These are phyloP conservation scores for Thelonectria rubi DNA, from an alignment of 2,329 filamentous ascomycete species.

Conservation along the genomic window DNA sequence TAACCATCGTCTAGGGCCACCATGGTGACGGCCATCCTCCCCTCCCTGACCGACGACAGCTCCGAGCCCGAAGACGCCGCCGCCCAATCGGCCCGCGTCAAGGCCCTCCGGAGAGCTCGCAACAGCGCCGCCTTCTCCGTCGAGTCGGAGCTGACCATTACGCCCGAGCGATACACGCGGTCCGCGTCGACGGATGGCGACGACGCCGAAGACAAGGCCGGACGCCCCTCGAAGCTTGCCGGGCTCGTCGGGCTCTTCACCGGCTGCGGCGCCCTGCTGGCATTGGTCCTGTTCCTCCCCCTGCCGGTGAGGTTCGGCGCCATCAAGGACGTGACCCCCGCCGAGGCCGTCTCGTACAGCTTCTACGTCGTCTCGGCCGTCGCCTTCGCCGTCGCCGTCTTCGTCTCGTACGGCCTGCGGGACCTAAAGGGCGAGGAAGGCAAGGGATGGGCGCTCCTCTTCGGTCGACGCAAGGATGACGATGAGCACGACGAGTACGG, in stretches of 20 bases:
- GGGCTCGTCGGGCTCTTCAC: conserved; percentile 93
- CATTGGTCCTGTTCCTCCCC: conserved; percentile 83
- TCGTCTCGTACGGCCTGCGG: conserved; percentile 82
- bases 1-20: conserved; percentile 65
- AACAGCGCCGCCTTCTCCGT: conserved; percentile 73
- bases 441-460: conserved; percentile 73
- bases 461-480: conserved; percentile 52
- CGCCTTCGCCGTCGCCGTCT: conserved; percentile 75
- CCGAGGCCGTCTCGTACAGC: conserved; percentile 79
- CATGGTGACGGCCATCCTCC: conserved; percentile 96
- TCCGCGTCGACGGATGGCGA: conserved; percentile 45
- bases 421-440: conserved; percentile 75
- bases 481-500: conserved; percentile 37
- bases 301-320: conserved; percentile 82
- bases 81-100: conserved; percentile 40
- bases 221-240: conserved; percentile 72
- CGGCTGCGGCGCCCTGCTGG: conserved; percentile 88
- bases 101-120: conserved; percentile 54
- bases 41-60: conserved; percentile 69
- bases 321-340: conserved; percentile 74
- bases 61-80: conserved; percentile 38
- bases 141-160: conserved; percentile 79
- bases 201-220: conserved; percentile 41
- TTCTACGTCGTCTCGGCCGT: conserved; percentile 87
- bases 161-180: conserved; percentile 66